Base-by-base conservation (phyloP, 441 rosid species). In the Erysimum cheiri region DNA sequence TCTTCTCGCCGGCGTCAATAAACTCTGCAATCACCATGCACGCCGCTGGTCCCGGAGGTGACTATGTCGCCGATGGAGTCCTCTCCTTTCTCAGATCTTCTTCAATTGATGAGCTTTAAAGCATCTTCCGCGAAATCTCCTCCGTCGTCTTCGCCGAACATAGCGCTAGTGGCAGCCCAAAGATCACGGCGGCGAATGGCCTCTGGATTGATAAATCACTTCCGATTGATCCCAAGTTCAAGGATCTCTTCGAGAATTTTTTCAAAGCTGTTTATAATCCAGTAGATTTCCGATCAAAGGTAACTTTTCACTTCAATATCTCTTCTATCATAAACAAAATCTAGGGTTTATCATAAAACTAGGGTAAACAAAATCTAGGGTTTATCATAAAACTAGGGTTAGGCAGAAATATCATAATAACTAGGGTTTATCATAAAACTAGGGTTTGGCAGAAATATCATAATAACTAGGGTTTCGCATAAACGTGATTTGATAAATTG, bases 1-100 rank as follows among this genome's bases (percentile, higher is more conserved):
- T 56, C 41, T 15, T 56, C 37, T 56, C 60, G 1, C 60, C 60
- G 13, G 39, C 60, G 4, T 56, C 60, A 35, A 29, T 56, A 8
- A 56, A 13, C 39, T 8, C 41, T 0, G 41, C n/a, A 2, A 6
- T 56, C 22, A 56, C 39, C 19, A 29, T 56, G 60, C 9, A 6
- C 10, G 60, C 60, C 31, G 39, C 60, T 35, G 35, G 60, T 28
- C 36, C 60, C 11, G 60, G 39, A 7, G 60, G 60, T 33, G 35
- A 26, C 1, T 6, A 17, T 12, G 15, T 54, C 15, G 3, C 50
- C 50, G 14, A 9, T 14, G 9, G 10, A 32, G 5, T 54, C 60
- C 26, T 14, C 60, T 35, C 15, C 10, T 29, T 12, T 9, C 36
- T 55, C 19, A 55, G 13, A 7, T 29, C 39, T 35, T 14, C 37